Conservation (phyloP, 441 rosid species). For the California macrophylla region DNA sequence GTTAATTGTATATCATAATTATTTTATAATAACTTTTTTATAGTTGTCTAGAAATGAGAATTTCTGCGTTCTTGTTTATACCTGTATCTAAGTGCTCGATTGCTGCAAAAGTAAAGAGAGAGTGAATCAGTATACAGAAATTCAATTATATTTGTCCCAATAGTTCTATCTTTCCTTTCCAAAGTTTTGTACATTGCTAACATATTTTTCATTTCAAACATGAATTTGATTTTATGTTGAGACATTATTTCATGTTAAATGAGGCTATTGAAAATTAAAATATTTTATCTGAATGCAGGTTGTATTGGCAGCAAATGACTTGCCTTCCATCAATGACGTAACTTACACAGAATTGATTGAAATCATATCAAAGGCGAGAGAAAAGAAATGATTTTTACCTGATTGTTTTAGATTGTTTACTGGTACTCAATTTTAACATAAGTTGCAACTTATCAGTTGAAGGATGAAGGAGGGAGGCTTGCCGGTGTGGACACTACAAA, state of each 20-base stretch:
- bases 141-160: background rate
- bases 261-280: background rate
- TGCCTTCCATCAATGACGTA: constrained; percentile 88
- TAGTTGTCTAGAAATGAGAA: no score
- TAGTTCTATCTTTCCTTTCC: background rate
- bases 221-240: background rate
- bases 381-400: background rate
- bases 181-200: background rate
- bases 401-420: background rate
- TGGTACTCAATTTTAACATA: constrained; percentile 25
- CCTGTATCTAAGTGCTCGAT: no score
- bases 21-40: no score
- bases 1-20: background rate
- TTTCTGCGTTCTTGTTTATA: no score
- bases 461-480: constrained; percentile 65
- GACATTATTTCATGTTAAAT: background rate
- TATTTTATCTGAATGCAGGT: constrained; percentile 41
- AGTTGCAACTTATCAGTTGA: constrained; percentile 45
- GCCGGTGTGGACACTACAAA: constrained; percentile 68
- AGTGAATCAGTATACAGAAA: background rate
- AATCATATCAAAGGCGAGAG: constrained; percentile 61
- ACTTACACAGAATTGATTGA: constrained; percentile 72
- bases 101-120: no score
- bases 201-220: background rate
- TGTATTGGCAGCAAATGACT: constrained; percentile 85